A percentile compares a stretch with the other conserved stretches of the same genome.
phyloP scores from a whole-genome alignment of 208 protist species.

The Leishmania turanica region DNA sequence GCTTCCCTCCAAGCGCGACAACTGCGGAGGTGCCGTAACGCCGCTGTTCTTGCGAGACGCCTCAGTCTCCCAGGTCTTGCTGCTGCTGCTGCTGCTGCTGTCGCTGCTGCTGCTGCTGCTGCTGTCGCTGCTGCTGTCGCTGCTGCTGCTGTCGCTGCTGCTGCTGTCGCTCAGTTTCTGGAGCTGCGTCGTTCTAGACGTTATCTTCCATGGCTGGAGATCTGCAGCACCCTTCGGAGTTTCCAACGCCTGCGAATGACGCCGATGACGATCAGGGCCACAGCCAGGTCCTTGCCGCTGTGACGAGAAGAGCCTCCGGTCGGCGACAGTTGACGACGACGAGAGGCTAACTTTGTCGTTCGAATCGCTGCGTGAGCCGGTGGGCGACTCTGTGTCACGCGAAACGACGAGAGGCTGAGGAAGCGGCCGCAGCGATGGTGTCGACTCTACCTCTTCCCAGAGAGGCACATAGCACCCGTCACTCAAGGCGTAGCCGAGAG shows the following conservation, averaged over 20 bases:
- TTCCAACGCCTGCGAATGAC: conserved; percentile 31
- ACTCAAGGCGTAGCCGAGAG: too few relatives aligned
- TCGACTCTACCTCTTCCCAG: not conserved
- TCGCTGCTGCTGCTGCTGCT: too few relatives aligned
- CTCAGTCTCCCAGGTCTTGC: not conserved
- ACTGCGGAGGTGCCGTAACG: too few relatives aligned
- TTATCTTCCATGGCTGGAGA: not conserved
- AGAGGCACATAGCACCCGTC: not conserved
- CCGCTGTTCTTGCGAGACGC: not conserved
- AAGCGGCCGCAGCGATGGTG: not conserved
- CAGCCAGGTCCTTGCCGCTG: not conserved
- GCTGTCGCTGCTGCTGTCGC: too few relatives aligned
- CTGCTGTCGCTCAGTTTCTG: conserved; percentile 6
- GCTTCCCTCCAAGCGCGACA: too few relatives aligned
- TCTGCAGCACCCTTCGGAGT: conserved; percentile 11
- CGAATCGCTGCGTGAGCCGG: not conserved
- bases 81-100: too few relatives aligned
- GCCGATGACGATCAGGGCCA: conserved; percentile 10
- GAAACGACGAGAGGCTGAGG: not conserved
- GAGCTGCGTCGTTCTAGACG: not conserved
- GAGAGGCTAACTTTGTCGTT: not conserved
- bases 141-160: not conserved
- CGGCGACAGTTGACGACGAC: not conserved
- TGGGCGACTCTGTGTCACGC: not conserved
- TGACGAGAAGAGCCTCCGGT: not conserved